Percentiles rank a stretch among this genome's conserved stretches.
phyloP scores from a whole-genome alignment of 805 yeast species.

The Spathaspora passalidarum region DNA sequence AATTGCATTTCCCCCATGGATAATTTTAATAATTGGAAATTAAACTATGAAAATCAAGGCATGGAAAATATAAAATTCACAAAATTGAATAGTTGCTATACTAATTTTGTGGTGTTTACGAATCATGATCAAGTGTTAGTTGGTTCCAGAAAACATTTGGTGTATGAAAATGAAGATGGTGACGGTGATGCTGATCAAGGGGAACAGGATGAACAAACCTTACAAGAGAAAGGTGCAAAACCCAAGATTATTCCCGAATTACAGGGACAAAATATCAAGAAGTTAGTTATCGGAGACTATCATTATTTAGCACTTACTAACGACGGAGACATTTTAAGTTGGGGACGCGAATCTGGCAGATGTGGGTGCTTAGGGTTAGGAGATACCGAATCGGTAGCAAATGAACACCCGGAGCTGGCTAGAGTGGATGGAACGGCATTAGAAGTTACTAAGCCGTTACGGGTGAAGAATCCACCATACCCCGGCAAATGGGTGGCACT shows the following conservation, averaged over 20 bases:
- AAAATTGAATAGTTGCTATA: slow-evolving; percentile 54
- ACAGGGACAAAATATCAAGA: slow-evolving; percentile 32
- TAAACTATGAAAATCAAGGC: slow-evolving; percentile 14
- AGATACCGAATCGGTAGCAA: slow-evolving; percentile 8
- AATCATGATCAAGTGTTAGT: slow-evolving; percentile 46
- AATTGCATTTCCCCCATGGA: background rate
- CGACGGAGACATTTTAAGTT: slow-evolving; percentile 54
- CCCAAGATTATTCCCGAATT: slow-evolving; percentile 6
- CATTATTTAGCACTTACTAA: slow-evolving; percentile 62
- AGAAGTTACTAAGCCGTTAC: slow-evolving; percentile 15
- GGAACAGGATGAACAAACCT: background rate
- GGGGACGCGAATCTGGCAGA: slow-evolving; percentile 63
- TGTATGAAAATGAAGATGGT: slow-evolving; percentile 9
- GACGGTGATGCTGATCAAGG: too few species aligned
- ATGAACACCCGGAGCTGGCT: slow-evolving; percentile 5
- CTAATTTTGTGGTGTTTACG: slow-evolving; percentile 53
- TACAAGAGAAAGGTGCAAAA: slow-evolving; percentile 12
- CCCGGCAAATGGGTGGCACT: slow-evolving; percentile 52
- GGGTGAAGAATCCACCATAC: slow-evolving; percentile 38
- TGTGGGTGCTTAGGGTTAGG: slow-evolving; percentile 77
- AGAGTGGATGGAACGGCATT: slow-evolving; percentile 23
- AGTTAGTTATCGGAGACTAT: slow-evolving; percentile 69
- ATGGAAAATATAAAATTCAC: slow-evolving; percentile 33
- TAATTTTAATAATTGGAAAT: slow-evolving; percentile 23
- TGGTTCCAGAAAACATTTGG: slow-evolving; percentile 23